Evolutionary conservation across 768 basidiomycete genomes (phyloP).

Genomic region (Sporobolomyces phaffii): DNA sequence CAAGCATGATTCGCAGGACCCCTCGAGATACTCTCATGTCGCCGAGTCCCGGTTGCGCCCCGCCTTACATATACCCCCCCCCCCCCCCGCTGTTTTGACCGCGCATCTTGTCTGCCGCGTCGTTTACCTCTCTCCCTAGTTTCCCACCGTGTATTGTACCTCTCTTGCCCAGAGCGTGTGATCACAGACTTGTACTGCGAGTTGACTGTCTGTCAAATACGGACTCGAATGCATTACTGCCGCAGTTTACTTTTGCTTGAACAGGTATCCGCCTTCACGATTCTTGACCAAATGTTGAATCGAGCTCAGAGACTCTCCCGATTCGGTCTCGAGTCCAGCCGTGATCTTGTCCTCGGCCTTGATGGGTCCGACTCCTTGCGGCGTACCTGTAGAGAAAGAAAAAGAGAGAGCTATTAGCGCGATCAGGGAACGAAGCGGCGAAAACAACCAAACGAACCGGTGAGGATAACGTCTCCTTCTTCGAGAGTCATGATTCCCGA

Average conservation of each 20-base stretch:
- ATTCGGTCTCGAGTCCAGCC: slow-evolving; percentile 60
- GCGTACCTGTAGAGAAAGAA: slow-evolving; percentile 60
- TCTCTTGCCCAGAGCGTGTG: too few relatives aligned
- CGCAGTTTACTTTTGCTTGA: slow-evolving; percentile 43
- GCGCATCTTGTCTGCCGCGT: too few relatives aligned
- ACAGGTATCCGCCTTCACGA: slow-evolving; percentile 65
- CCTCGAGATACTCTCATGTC: too few relatives aligned
- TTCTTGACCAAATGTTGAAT: slow-evolving; percentile 63
- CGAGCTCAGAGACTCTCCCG: slow-evolving; percentile 55
- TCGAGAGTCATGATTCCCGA: slow-evolving; percentile 97
- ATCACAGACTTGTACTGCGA: too few relatives aligned
- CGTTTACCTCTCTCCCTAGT: too few relatives aligned
- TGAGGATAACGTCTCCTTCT: slow-evolving; percentile 51
- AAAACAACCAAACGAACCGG: slow-evolving; percentile 13
- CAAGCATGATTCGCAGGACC: too few relatives aligned
- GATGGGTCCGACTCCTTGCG: slow-evolving; percentile 78
- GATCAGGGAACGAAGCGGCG: neutral
- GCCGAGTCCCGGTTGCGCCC: too few relatives aligned
- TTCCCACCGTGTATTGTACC: too few relatives aligned
- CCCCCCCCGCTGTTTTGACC: too few relatives aligned
- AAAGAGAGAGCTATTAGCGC: neutral
- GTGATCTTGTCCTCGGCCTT: slow-evolving; percentile 68
- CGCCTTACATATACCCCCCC: too few relatives aligned
- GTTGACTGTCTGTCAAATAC: too few relatives aligned
- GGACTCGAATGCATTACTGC: too few relatives aligned